Evolutionary conservation across 352 stramenopile genomes (phyloP).

Genomic region (Pythium rishiriense): DNA sequence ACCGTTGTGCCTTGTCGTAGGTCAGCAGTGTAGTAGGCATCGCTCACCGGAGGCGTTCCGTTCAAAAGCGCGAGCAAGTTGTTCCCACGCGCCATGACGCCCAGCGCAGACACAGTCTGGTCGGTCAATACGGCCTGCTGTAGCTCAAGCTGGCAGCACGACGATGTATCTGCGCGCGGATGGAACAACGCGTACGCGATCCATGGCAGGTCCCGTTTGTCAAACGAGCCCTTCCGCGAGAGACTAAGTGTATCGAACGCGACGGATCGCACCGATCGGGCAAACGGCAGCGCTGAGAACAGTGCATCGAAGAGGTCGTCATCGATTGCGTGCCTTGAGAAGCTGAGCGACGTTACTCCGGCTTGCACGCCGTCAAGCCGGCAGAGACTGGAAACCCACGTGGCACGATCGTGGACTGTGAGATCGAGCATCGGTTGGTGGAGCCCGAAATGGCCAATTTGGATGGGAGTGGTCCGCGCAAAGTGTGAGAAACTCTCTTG

Average conservation of each 20-base stretch:
- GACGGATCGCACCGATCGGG: not conserved
- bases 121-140: not conserved
- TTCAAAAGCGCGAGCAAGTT: not conserved
- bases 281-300: conserved; percentile 3
- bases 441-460: not conserved
- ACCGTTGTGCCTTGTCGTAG: not conserved
- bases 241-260: not conserved
- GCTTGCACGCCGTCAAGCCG: not conserved
- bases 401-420: not conserved
- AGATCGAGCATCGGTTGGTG: conserved; percentile 1
- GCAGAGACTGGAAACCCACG: not conserved
- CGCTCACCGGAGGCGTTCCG: not conserved
- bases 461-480: not conserved
- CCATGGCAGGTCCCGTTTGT: not conserved
- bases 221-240: not conserved
- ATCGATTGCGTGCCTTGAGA: not conserved
- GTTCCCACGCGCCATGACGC: not conserved
- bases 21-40: conserved; percentile 2
- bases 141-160: not conserved
- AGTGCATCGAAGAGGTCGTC: not conserved
- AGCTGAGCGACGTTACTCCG: not conserved
- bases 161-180: not conserved
- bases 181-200: conserved; percentile 1
- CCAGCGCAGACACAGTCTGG: not conserved
- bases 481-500: not conserved